Conservation (phyloP, 805 yeast genomes). For the Yarrowia yakushimensis region DNA sequence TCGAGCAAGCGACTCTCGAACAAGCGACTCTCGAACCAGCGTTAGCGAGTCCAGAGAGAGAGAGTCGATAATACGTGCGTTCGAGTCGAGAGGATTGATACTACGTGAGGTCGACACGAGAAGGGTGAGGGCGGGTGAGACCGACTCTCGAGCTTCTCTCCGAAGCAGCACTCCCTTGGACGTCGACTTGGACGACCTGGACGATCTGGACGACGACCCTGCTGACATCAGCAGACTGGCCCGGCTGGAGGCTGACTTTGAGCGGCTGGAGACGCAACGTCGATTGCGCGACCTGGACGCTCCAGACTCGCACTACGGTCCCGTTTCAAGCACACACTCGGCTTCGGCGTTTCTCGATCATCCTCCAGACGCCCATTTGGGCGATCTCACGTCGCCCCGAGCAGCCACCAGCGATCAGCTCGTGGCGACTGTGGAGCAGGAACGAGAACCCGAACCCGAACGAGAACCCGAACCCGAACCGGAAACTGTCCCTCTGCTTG, state of each 20-base stretch:
- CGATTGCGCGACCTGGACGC: constrained; percentile 4
- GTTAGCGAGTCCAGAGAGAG: no score
- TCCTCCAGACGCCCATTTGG: constrained; percentile 3
- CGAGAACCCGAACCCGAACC: not conserved
- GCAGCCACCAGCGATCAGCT: not conserved
- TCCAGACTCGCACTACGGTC: not conserved
- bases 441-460: not conserved
- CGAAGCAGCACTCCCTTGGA: not conserved
- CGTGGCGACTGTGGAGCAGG: no score
- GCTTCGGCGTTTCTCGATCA: not conserved
- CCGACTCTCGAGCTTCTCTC: not conserved
- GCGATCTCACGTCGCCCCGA: not conserved
- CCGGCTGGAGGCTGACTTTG: not conserved
- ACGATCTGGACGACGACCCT: no score
- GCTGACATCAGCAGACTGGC: not conserved
- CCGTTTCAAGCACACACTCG: not conserved
- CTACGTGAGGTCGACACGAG: no score
- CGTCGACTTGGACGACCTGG: no score
- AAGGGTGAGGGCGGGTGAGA: no score
- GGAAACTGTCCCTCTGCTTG: not conserved
- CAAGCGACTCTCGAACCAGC: not conserved
- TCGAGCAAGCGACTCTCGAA: not conserved
- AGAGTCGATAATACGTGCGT: no score
- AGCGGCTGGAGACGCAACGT: not conserved
- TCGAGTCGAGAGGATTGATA: no score